phyloP scores from a whole-genome alignment of 768 basidiomycete species.

The Lentinula detonsa region DNA sequence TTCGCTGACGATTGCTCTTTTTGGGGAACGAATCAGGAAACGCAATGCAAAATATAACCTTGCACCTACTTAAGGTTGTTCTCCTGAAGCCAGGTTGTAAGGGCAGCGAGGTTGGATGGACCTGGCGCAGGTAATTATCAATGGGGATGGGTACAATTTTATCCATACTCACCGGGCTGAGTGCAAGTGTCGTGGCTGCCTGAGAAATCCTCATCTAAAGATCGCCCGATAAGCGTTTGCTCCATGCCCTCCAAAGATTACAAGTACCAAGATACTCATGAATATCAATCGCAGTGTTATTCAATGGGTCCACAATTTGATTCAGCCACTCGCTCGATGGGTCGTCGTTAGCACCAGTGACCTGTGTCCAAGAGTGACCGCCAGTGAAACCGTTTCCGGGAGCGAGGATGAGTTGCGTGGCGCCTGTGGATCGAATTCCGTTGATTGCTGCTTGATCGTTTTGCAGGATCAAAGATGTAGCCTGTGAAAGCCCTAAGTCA shows the following conservation, averaged over 20 bases:
- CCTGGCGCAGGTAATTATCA: constrained; percentile 9
- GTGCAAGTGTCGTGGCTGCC: constrained; percentile 35
- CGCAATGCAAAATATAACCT: background rate
- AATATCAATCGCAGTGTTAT: constrained; percentile 39
- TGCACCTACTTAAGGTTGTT: constrained; percentile 32
- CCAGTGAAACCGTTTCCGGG: constrained; percentile 43
- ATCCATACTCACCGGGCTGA: constrained; percentile 26
- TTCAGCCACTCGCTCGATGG: constrained; percentile 39
- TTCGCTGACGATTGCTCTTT: constrained; percentile 37
- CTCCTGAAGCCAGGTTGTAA: constrained; percentile 36
- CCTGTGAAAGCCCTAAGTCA: constrained; percentile 14
- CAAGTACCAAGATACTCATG: constrained; percentile 24
- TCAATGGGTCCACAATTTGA: constrained; percentile 30
- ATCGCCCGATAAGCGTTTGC: background rate
- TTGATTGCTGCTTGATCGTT: constrained; percentile 41
- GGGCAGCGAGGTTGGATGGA: constrained; percentile 33
- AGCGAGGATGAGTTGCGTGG: constrained; percentile 36
- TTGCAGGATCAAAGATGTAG: constrained; percentile 31
- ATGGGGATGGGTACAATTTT: no score
- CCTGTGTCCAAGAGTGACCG: constrained; percentile 37
- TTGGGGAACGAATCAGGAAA: background rate
- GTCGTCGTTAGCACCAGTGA: constrained; percentile 24
- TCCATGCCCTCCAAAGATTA: background rate
- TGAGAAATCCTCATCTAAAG: constrained; percentile 34
- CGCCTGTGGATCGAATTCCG: constrained; percentile 33